Evolutionary conservation across 805 yeast genomes (phyloP).

Genomic region (Yarrowia sp.): DNA sequence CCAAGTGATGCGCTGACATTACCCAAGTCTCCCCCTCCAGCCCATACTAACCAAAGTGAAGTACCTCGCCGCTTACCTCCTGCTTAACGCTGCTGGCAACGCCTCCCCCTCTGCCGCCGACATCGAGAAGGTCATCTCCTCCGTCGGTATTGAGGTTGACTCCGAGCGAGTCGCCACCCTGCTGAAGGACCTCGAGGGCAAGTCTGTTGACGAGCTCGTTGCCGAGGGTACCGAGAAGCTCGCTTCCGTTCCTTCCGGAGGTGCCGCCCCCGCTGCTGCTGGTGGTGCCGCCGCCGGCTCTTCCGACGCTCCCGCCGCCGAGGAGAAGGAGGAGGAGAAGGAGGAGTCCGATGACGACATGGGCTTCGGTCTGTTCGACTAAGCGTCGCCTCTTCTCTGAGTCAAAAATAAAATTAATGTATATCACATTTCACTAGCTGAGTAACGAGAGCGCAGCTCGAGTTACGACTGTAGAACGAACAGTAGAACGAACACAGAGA

Average conservation of each 20-base stretch:
- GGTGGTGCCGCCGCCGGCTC: conserved; percentile 75
- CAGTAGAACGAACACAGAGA: not conserved
- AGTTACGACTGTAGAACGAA: not conserved
- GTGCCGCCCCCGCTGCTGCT: conserved; percentile 87
- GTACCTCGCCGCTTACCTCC: conserved; percentile 99
- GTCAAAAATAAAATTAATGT: conserved; percentile 30
- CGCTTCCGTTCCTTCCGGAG: conserved; percentile 97
- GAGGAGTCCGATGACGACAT: conserved; percentile 56
- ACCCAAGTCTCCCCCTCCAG: too few relatives aligned
- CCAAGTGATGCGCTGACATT: too few relatives aligned
- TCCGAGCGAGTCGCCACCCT: conserved; percentile 82
- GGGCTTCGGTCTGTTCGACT: conserved; percentile 95
- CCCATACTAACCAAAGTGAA: conserved; percentile 62
- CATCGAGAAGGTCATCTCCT: conserved; percentile 83
- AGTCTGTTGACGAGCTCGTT: conserved; percentile 85
- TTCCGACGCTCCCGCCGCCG: conserved; percentile 75
- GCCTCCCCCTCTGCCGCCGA: conserved; percentile 92
- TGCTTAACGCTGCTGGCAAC: conserved; percentile 97
- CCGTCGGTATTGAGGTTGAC: conserved; percentile 97
- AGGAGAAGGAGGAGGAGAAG: conserved; percentile 70
- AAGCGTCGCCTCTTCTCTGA: conserved; percentile 51
- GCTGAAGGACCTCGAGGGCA: conserved; percentile 89
- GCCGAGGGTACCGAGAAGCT: conserved; percentile 96
- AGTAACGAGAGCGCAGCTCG: not conserved
- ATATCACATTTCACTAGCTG: not conserved